Conservation (phyloP, 2,329 filamentous ascomycete genomes). For the Diaporthe vexans region DNA sequence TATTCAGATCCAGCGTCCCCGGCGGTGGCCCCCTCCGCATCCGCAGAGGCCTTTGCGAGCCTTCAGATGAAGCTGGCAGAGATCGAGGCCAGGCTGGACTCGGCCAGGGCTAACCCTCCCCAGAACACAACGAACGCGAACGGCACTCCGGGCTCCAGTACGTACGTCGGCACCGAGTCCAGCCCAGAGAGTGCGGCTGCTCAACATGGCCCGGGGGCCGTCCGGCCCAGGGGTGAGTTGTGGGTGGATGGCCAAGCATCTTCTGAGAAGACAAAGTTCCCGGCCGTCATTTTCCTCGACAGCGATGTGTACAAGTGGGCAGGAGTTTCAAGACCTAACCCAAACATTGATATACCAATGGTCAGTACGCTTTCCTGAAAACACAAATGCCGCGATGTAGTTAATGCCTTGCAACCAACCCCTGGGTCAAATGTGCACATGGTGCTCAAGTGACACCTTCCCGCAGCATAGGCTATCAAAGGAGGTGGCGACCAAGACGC, state of each 20-base stretch:
- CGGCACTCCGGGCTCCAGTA: constrained; percentile 20
- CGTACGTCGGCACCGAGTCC: background rate
- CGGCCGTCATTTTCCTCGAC: constrained; percentile 60
- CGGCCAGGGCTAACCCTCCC: constrained; percentile 1
- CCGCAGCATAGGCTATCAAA: background rate
- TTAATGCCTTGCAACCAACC: background rate
- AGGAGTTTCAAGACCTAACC: constrained; percentile 54
- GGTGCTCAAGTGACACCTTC: constrained; percentile 26
- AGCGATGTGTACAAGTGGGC: constrained; percentile 54
- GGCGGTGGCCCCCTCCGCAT: constrained; percentile 53
- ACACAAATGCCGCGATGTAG: too few relatives aligned
- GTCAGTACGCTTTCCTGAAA: constrained; percentile 47
- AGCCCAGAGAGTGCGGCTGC: constrained; percentile 14
- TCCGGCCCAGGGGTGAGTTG: constrained; percentile 37
- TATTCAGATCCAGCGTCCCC: constrained; percentile 54
- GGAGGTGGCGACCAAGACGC: background rate
- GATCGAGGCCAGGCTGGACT: constrained; percentile 54
- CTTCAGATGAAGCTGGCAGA: constrained; percentile 54
- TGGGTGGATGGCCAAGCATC: constrained; percentile 43
- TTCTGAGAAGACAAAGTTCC: constrained; percentile 51
- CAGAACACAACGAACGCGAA: background rate
- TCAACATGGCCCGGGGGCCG: background rate
- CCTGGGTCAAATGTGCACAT: background rate
- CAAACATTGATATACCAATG: constrained; percentile 55
- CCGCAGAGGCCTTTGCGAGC: constrained; percentile 56